phyloP scores from a whole-genome alignment of 2,329 filamentous ascomycete species.

The Aspergillus pseudoterreus region DNA sequence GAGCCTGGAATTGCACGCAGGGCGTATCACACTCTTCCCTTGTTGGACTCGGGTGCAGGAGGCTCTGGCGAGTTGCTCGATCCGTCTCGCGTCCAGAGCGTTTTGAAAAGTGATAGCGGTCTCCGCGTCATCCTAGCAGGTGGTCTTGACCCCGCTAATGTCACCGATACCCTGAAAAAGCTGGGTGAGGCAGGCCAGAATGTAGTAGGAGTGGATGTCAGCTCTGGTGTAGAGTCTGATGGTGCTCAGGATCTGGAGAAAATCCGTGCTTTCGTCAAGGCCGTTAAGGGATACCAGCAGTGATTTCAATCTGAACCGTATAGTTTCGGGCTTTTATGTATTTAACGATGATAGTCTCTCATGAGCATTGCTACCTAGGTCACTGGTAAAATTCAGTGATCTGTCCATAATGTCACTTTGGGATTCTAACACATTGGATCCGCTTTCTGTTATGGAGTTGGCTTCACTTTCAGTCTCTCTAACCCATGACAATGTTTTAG shows the following conservation, averaged over 20 bases:
- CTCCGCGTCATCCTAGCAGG: constrained; percentile 79
- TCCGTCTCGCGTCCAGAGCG: constrained; percentile 62
- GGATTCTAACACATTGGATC: background rate
- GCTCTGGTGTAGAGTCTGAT: constrained; percentile 84
- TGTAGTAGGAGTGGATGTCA: constrained; percentile 84
- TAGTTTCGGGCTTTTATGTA: constrained; percentile 1
- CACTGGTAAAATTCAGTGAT: background rate
- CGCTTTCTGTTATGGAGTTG: background rate
- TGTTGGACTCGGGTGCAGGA: constrained; percentile 84
- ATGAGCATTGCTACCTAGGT: background rate
- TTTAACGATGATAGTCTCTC: constrained; percentile 5
- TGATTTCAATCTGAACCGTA: constrained; percentile 14
- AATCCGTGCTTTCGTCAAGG: constrained; percentile 75
- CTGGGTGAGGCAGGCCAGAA: constrained; percentile 59
- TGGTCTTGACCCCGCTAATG: constrained; percentile 76
- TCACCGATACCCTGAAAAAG: constrained; percentile 61
- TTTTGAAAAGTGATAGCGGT: constrained; percentile 65
- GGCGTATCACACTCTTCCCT: constrained; percentile 76
- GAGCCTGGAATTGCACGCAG: constrained; percentile 68
- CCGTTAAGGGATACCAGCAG: constrained; percentile 56
- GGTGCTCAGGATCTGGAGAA: constrained; percentile 77
- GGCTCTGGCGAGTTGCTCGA: constrained; percentile 77
- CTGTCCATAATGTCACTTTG: constrained; percentile 2
- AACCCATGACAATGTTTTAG: background rate
- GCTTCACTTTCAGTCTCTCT: background rate